Evolutionary conservation across 1,284 basidiomycete species (phyloP).

Genomic region (Abortiporus biennis): DNA sequence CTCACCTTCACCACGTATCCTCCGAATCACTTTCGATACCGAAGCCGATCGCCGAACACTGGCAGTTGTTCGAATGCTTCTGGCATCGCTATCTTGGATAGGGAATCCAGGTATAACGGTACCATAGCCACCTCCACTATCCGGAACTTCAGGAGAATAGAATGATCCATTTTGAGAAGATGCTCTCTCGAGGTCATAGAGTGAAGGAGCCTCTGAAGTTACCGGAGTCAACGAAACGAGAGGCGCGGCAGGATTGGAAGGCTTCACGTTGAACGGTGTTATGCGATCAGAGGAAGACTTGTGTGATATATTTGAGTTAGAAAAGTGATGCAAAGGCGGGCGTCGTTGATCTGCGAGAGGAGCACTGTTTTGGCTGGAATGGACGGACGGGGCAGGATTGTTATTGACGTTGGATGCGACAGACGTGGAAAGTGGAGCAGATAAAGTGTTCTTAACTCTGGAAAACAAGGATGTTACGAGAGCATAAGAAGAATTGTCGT

Average conservation of each 20-base stretch:
- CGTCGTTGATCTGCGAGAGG: conserved; percentile 44
- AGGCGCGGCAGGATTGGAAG: conserved; percentile 64
- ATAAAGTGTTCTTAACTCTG: conserved; percentile 69
- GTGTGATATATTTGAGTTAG: conserved; percentile 39
- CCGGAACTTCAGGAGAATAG: conserved; percentile 50
- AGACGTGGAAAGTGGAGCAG: conserved; percentile 53
- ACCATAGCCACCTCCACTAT: conserved; percentile 52
- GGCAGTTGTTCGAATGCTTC: conserved; percentile 66
- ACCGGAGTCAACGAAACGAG: conserved; percentile 79
- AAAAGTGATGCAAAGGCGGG: conserved; percentile 41
- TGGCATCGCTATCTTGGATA: conserved; percentile 70
- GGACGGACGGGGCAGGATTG: conserved; percentile 9
- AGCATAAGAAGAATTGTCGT: conserved; percentile 77
- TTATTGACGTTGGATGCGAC: conserved; percentile 29
- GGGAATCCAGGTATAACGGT: conserved; percentile 80
- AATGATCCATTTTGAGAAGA: conserved; percentile 45
- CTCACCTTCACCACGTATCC: conserved; percentile 81
- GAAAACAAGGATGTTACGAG: conserved; percentile 73
- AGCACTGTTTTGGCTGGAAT: conserved; percentile 22
- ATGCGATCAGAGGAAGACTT: conserved; percentile 48
- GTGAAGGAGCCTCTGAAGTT: conserved; percentile 66
- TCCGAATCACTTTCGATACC: conserved; percentile 84
- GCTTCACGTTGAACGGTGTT: conserved; percentile 45
- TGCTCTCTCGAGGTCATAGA: conserved; percentile 55
- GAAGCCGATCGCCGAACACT: conserved; percentile 73